Evolutionary conservation across 1,284 basidiomycete species (phyloP), one percentile per base, ranked within the genome.

Genomic region (Trametes sp.): DNA sequence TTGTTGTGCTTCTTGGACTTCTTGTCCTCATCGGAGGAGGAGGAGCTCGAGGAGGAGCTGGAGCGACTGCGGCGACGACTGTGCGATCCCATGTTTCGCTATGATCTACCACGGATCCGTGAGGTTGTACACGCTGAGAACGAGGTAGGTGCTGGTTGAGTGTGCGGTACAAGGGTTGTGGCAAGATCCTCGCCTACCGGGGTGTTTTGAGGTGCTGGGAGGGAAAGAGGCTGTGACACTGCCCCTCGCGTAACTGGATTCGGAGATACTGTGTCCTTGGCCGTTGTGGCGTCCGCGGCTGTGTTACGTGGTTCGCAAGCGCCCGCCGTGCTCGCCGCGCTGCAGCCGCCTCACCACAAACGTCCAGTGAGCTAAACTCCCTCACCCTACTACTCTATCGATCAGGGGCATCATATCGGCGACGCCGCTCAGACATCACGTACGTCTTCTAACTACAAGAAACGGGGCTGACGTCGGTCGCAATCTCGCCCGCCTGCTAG

Each of bases 1-100:
- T 64, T 65, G 41, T 69, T 55, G 46, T 69, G 66, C 59, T 66
- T 69, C 63, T 68, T 69, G 29, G 53, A 58, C 41, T 71, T 63
- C 64, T 70, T 67, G 38, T 69, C 57, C 36, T 66, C 63, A 29
- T 71, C 67, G 38, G 64, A 66, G 9, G 67, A 60, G 14, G 68
- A 71, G 23, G 70, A 70, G 33, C 61, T 63, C 21, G 66, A 68
- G n/a, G 64, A 65, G 41, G 64, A 65, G 35, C 59, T 62, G 1
- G 60, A 72, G 51, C 50, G 36, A 62, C 70, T 74, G 50, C 72
- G 71, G 29, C 74, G 74, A 31, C 73, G 73, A 21, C 62, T 52
- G 61, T 65, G 68, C n/a, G 59, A 57, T 35, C 61, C 59, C 66
- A 67, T 58, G 59, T 57, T 31, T 23, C 11, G 23, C 11, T 10